These are phyloP conservation scores for Wallacemonas sp. DNA, from an alignment of 208 protist genomes.

Conservation along the genomic window DNA sequence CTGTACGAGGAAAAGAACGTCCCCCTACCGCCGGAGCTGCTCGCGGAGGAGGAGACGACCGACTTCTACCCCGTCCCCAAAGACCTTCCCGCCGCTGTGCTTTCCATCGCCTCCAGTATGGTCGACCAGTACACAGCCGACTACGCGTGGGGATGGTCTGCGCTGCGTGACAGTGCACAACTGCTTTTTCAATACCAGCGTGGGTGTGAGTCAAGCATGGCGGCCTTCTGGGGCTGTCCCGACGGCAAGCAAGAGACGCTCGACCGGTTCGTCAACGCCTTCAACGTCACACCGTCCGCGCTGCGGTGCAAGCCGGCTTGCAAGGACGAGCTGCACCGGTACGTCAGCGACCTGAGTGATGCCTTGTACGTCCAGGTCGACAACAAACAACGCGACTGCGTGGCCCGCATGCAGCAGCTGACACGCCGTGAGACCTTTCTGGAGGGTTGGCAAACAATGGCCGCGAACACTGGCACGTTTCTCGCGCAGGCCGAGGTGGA, in stretches of 20 bases:
- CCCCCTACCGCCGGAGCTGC: slow-evolving; percentile 55
- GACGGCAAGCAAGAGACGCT: slow-evolving; percentile 72
- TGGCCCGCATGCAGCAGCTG: slow-evolving; percentile 43
- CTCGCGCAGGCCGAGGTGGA: slow-evolving; percentile 69
- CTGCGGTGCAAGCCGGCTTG: slow-evolving; percentile 41
- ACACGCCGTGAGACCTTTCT: slow-evolving; percentile 53
- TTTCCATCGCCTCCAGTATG: slow-evolving; percentile 36
- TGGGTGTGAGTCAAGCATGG: slow-evolving; percentile 29
- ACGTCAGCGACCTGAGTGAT: slow-evolving; percentile 43
- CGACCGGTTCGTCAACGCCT: slow-evolving; percentile 45
- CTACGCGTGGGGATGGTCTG: slow-evolving; percentile 38
- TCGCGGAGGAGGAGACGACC: slow-evolving; percentile 3
- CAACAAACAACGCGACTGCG: slow-evolving; percentile 28
- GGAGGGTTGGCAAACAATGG: slow-evolving; percentile 52
- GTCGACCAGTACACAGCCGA: slow-evolving; percentile 37
- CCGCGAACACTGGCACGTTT: slow-evolving; percentile 54
- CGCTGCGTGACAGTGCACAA: slow-evolving; percentile 24
- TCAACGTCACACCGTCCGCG: slow-evolving; percentile 42
- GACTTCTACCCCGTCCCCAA: slow-evolving; percentile 33
- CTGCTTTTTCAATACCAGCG: slow-evolving; percentile 50
- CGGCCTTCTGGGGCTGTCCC: slow-evolving; percentile 41
- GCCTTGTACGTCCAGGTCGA: slow-evolving; percentile 50
- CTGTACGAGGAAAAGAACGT: slow-evolving; percentile 76
- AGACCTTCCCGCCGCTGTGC: slow-evolving; percentile 31
- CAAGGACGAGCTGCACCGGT: slow-evolving; percentile 79